Evolutionary conservation across 1,284 basidiomycete species (phyloP).

Genomic region (Fomitopsis palustris): DNA sequence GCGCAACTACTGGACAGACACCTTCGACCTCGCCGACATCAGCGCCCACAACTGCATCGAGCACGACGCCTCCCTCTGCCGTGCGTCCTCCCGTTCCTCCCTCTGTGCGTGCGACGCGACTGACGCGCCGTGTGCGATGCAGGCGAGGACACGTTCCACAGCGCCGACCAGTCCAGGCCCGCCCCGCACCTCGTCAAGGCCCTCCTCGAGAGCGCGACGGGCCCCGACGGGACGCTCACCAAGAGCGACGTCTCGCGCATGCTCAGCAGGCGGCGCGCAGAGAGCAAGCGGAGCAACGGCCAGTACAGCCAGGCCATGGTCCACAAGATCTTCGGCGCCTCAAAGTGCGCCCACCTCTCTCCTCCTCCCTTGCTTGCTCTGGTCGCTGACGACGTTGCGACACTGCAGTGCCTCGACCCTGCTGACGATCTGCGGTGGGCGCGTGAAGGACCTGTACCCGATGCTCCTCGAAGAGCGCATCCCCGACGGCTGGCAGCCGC

Average conservation of each 20-base stretch:
- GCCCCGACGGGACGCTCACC: slow-evolving; percentile 46
- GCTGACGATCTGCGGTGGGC: slow-evolving; percentile 62
- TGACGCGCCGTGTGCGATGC: background rate
- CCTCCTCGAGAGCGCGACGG: slow-evolving; percentile 53
- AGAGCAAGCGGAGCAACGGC: slow-evolving; percentile 49
- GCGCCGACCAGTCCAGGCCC: slow-evolving; percentile 50
- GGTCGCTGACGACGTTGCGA: background rate
- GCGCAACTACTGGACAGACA: slow-evolving; percentile 52
- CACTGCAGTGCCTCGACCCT: slow-evolving; percentile 49
- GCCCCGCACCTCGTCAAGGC: slow-evolving; percentile 48
- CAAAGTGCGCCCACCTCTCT: slow-evolving; percentile 43
- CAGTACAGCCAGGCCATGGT: slow-evolving; percentile 44
- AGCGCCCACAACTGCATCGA: slow-evolving; percentile 75
- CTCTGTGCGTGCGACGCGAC: background rate
- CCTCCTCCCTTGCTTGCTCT: background rate
- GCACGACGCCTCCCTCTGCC: slow-evolving; percentile 69
- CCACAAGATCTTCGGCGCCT: slow-evolving; percentile 60
- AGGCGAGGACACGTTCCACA: slow-evolving; percentile 57
- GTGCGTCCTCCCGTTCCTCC: slow-evolving; percentile 32
- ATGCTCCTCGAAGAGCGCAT: slow-evolving; percentile 64
- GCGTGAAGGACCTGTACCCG: slow-evolving; percentile 48
- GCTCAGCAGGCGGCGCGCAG: slow-evolving; percentile 52
- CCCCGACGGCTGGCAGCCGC: slow-evolving; percentile 66
- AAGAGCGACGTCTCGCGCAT: slow-evolving; percentile 52
- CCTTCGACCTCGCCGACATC: slow-evolving; percentile 61